Conservation (phyloP, 345 rosid genomes). For the Arabis hirsuta region DNA sequence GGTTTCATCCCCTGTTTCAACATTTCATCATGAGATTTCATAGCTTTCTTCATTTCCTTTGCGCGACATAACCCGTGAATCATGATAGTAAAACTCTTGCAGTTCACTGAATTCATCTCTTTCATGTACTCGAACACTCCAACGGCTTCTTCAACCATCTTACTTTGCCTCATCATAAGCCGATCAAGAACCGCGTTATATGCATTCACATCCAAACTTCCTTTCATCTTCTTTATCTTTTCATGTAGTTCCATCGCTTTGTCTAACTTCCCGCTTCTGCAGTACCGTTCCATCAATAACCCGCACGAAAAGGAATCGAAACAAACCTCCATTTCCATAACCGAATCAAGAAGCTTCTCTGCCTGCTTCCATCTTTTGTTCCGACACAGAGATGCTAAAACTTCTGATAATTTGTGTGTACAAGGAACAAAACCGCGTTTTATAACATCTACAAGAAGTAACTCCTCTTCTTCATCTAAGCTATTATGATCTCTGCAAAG, state of each 20-base stretch:
- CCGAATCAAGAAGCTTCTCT: constrained; percentile 57
- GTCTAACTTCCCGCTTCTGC: constrained; percentile 49
- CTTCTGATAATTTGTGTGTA: constrained; percentile 50
- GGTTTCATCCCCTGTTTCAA: constrained; percentile 69
- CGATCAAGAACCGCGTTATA: constrained; percentile 55
- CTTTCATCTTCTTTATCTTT: constrained; percentile 54
- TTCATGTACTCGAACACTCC: constrained; percentile 61
- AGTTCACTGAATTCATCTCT: constrained; percentile 43
- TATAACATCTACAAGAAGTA: constrained; percentile 54
- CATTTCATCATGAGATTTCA: constrained; percentile 78
- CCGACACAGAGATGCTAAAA: constrained; percentile 50
- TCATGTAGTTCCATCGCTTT: constrained; percentile 59
- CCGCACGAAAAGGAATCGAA: constrained; percentile 56
- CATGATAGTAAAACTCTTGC: constrained; percentile 54
- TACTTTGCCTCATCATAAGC: constrained; percentile 45
- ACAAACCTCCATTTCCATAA: constrained; percentile 55
- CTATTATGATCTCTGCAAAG: constrained; percentile 53
- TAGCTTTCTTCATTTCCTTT: constrained; percentile 67
- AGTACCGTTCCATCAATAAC: constrained; percentile 57
- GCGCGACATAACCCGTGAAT: constrained; percentile 55
- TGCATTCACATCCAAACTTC: constrained; percentile 55
- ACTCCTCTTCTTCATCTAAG: constrained; percentile 42
- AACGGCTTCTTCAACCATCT: constrained; percentile 54
- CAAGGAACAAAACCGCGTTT: constrained; percentile 53
- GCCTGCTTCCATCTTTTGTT: constrained; percentile 56